Conservation (phyloP, 345 rosid species). For the Citrus sinensis region DNA sequence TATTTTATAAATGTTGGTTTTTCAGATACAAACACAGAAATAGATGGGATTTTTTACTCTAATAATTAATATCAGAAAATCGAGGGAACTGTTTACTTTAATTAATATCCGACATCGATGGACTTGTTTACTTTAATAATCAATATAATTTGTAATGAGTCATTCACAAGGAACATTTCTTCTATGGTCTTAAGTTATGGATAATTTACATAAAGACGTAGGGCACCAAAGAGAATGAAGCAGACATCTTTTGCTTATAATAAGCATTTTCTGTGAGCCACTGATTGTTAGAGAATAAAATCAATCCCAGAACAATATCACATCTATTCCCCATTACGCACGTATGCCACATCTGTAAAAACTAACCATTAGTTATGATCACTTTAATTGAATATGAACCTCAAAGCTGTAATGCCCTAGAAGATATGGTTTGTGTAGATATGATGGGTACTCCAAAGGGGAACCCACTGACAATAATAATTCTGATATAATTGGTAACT, state of each 20-base stretch:
- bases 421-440: not conserved
- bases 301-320: not conserved
- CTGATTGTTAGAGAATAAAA: not conserved
- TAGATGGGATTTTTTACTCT: too few relatives aligned
- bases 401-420: not conserved
- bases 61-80: too few relatives aligned
- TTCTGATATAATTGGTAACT: not conserved
- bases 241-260: not conserved
- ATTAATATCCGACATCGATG: not conserved
- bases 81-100: too few relatives aligned
- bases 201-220: not conserved
- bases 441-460: not conserved
- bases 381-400: not conserved
- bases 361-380: not conserved
- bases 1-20: not conserved
- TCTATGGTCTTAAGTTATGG: not conserved
- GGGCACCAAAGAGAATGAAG: constrained; percentile 8
- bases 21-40: not conserved
- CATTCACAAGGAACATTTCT: not conserved
- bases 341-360: not conserved
- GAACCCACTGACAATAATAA: not conserved
- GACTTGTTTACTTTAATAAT: not conserved
- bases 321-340: not conserved
- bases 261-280: not conserved
- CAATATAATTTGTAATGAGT: not conserved